Base-by-base conservation (phyloP, 2,329 filamentous ascomycete genomes). In the Fusarium nelsonii region DNA sequence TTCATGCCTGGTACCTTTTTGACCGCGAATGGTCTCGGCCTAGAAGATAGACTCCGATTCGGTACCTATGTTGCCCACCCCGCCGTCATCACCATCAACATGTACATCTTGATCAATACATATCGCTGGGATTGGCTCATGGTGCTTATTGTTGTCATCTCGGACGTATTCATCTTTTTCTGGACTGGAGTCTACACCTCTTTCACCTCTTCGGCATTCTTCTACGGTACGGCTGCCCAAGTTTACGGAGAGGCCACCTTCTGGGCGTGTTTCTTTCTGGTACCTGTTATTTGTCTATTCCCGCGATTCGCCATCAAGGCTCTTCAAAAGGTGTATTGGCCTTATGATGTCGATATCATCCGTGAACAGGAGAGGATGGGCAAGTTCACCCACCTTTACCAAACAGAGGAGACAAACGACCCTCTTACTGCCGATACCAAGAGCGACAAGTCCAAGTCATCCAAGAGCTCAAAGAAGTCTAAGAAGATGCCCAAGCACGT, bases 71-170 rank as follows among this genome's bases (percentile, higher is more conserved):
- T 97, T 73, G 94, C 90, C 4, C 93, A 92, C 59, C 92, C 92
- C 15, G 90, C 93, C 8, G 90, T 99, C 61, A 82, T 97, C 71
- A 91, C 93, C 40, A 97, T 97, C 84, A 99, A 99, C 80, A 83
- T 91, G 62, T 99, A 98, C 82, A 93, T 99, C 72, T 84, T 99
- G 69, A 90, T 98, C 82, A 99, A 99, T 81, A 97, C 92, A 1
- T 98, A 97, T 80, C 89, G 95, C 64, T 99, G 96, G 96, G 96
- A 99, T 79, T 99, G 95, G 95, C 84, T 99, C 74, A 97, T 97
- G 81, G 81, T 94, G 23, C 83, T 97, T 62, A 91, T 97, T 66
- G 91, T 97, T 52, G 81, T 81, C 26, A 87, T 98, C 78, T 97
- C 94, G 81, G 91, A 92, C 66, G 78, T 98, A 32, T 88, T 97